A percentile compares a stretch with the other conserved stretches of the same genome.
phyloP scores from a whole-genome alignment of 2,329 filamentous ascomycete genomes.

The Catunica adiposa region DNA sequence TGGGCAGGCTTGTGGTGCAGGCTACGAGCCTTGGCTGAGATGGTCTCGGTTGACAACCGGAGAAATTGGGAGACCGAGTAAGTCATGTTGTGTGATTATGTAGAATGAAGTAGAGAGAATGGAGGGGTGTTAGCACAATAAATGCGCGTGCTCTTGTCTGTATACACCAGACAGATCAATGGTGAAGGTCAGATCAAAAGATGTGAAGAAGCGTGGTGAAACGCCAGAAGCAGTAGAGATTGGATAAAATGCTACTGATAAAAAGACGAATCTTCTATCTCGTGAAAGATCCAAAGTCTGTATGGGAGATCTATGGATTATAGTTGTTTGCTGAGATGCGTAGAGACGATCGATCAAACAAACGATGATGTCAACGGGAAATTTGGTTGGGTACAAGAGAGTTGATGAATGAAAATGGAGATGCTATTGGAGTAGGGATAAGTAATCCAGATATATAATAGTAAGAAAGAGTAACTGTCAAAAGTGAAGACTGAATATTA shows the following conservation, averaged over 20 bases:
- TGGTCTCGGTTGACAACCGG: slow-evolving; percentile 38
- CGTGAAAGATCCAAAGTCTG: neutral
- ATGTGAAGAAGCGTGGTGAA: neutral
- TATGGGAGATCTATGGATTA: neutral
- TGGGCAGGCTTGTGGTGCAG: slow-evolving; percentile 12
- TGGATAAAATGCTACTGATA: neutral
- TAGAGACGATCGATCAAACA: neutral
- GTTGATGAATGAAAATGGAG: too few species aligned
- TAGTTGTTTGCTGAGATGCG: neutral
- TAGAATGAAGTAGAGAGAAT: neutral
- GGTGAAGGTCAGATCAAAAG: neutral
- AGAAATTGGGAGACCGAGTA: slow-evolving; percentile 42
- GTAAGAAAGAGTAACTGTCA: neutral
- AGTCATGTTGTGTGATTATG: slow-evolving; percentile 29
- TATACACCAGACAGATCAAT: neutral
- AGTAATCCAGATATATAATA: neutral
- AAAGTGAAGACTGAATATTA: neutral
- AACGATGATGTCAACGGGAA: neutral
- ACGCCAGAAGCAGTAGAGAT: neutral
- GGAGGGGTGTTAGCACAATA: neutral
- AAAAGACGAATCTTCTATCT: neutral
- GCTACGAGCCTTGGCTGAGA: slow-evolving; percentile 18
- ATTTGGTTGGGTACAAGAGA: too few species aligned
- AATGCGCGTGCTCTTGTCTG: neutral
- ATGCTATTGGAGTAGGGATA: too few species aligned